phyloP scores from a whole-genome alignment of 495 filamentous ascomycete species.

The Tuber microsphaerosporum region DNA sequence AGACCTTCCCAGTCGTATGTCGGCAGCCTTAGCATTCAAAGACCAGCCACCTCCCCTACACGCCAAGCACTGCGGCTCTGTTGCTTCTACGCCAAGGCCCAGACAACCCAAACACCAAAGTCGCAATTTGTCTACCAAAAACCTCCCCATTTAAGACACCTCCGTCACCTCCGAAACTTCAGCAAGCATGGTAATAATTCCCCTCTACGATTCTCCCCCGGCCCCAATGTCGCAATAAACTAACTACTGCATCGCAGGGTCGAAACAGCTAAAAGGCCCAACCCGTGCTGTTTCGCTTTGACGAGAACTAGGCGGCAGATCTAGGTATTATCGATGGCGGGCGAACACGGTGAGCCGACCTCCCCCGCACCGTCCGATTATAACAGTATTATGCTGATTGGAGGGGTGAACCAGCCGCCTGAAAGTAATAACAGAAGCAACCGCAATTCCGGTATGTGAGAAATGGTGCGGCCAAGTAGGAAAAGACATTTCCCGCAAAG shows the following conservation, averaged over 20 bases:
- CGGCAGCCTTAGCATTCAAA: too few relatives aligned
- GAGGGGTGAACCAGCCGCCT: slow-evolving; percentile 50
- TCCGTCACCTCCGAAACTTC: neutral
- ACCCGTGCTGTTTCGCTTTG: slow-evolving; percentile 99
- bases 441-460: slow-evolving; percentile 78
- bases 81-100: neutral
- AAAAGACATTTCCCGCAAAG: slow-evolving; percentile 87
- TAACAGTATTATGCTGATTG: slow-evolving; percentile 2
- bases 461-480: slow-evolving; percentile 98
- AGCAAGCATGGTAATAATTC: neutral
- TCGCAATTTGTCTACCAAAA: neutral
- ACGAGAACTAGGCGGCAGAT: slow-evolving; percentile 92
- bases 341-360: slow-evolving; percentile 54
- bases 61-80: neutral
- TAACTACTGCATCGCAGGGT: slow-evolving; percentile 12
- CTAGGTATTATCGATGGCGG: slow-evolving; percentile 89
- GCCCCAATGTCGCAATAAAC: neutral
- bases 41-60: neutral
- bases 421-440: slow-evolving; percentile 73
- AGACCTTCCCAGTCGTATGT: too few relatives aligned
- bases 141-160: neutral
- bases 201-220: neutral
- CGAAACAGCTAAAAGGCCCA: slow-evolving; percentile 93
- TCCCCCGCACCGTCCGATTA: neutral
- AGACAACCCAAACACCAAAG: neutral